Percentiles rank a stretch among this genome's conserved stretches.
These are phyloP conservation scores for Ceratobasidium theobromae DNA, from an alignment of 1,284 basidiomycete genomes.

Conservation along the genomic window DNA sequence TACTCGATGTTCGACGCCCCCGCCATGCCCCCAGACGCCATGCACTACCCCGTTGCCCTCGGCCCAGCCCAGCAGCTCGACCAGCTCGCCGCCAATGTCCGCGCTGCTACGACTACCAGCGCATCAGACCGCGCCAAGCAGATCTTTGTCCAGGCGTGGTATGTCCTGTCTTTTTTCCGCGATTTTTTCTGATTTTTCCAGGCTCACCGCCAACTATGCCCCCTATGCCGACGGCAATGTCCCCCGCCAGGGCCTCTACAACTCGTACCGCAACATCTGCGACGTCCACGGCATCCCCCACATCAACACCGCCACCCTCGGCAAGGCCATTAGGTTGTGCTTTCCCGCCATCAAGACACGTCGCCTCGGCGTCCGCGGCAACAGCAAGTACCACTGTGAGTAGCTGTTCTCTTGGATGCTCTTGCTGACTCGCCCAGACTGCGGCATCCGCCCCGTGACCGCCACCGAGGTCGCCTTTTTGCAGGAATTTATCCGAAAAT, in stretches of 20 bases:
- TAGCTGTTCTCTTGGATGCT: constrained; percentile 41
- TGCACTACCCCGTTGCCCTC: constrained; percentile 48
- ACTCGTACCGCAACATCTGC: constrained; percentile 87
- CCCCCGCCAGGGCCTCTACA: constrained; percentile 83
- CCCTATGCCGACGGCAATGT: constrained; percentile 90
- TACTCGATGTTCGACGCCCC: constrained; percentile 53
- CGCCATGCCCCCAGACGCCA: constrained; percentile 49
- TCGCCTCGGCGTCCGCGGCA: constrained; percentile 84
- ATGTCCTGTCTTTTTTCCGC: constrained; percentile 39
- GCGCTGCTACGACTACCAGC: constrained; percentile 82
- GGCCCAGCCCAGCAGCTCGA: constrained; percentile 74
- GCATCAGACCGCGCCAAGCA: constrained; percentile 85
- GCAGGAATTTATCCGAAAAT: constrained; percentile 85
- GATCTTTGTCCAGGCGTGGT: constrained; percentile 89
- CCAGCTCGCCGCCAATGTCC: constrained; percentile 81
- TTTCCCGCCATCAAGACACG: constrained; percentile 94
- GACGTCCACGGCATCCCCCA: constrained; percentile 87
- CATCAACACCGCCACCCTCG: constrained; percentile 91
- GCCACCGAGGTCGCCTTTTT: constrained; percentile 86
- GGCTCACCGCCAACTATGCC: constrained; percentile 83
- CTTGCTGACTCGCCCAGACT: constrained; percentile 55
- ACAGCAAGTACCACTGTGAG: constrained; percentile 90
- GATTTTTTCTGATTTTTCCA: constrained; percentile 43
- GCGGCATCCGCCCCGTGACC: constrained; percentile 84
- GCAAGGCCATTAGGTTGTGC: constrained; percentile 88